Evolutionary conservation across 306 rosid species (phyloP).

Genomic region (Cyamopsis tetragonoloba): DNA sequence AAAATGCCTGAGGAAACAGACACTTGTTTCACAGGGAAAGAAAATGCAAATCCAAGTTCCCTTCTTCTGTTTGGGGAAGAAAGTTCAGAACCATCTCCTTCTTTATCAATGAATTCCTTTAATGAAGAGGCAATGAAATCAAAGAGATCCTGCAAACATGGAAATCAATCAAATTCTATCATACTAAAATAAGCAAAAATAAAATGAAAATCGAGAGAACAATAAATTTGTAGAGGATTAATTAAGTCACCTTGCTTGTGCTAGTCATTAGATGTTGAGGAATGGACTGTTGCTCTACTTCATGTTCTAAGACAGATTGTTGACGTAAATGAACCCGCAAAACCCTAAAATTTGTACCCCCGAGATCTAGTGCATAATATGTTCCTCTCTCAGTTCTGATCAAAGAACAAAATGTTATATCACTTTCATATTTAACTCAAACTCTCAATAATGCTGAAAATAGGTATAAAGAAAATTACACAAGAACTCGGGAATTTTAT

Average conservation of each 20-base stretch:
- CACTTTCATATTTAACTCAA: neutral
- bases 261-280: slow-evolving; percentile 64
- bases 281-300: slow-evolving; percentile 52
- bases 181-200: neutral
- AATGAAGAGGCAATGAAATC: slow-evolving; percentile 71
- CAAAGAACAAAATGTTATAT: neutral
- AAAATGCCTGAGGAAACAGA: slow-evolving; percentile 63
- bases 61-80: slow-evolving; percentile 37
- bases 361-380: slow-evolving; percentile 75
- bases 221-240: neutral
- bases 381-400: slow-evolving; percentile 70
- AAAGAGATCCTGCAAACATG: slow-evolving; percentile 58
- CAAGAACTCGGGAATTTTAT: neutral
- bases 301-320: slow-evolving; percentile 41
- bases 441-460: slow-evolving; percentile 8
- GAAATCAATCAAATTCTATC: neutral
- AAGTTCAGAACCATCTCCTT: slow-evolving; percentile 38
- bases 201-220: neutral
- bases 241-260: slow-evolving; percentile 57
- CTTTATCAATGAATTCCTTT: slow-evolving; percentile 52
- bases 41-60: slow-evolving; percentile 80
- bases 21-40: slow-evolving; percentile 69
- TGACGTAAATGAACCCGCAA: slow-evolving; percentile 61
- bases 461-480: neutral
- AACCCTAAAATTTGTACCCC: slow-evolving; percentile 76